phyloP scores from a whole-genome alignment of 371 early-diverging fungal genomes.

The Saksenaea oblongispora region DNA sequence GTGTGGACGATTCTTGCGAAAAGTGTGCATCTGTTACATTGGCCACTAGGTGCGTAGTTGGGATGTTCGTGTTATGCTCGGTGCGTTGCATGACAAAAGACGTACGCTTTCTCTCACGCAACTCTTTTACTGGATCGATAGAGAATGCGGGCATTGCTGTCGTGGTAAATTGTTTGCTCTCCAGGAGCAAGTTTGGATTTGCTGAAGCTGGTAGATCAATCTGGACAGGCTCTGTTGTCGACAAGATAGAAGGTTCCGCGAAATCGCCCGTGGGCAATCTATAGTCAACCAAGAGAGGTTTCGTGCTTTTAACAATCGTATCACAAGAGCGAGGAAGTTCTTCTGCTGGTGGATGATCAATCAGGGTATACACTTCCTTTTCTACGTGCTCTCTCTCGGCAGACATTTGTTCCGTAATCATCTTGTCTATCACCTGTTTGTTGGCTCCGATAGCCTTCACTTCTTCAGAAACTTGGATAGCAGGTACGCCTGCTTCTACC shows the following conservation, averaged over 20 bases:
- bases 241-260: background rate
- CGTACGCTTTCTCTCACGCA: background rate
- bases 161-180: background rate
- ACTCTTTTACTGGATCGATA: background rate
- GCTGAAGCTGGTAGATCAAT: background rate
- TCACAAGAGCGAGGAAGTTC: too few species aligned
- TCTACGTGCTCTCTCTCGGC: too few species aligned
- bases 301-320: too few species aligned
- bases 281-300: too few species aligned
- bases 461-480: background rate
- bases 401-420: too few species aligned
- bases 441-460: background rate
- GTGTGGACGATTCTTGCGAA: background rate
- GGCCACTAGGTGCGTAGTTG: background rate
- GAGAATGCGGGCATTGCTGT: background rate
- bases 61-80: background rate
- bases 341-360: too few species aligned
- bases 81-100: background rate
- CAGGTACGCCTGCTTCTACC: background rate
- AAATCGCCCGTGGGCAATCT: too few species aligned
- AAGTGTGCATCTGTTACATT: background rate
- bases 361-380: too few species aligned
- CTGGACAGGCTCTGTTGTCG: background rate
- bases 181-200: background rate
- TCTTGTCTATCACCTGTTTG: background rate